phyloP scores from a whole-genome alignment of 164 flowering plant genomes.

The Sextonia rubra region DNA sequence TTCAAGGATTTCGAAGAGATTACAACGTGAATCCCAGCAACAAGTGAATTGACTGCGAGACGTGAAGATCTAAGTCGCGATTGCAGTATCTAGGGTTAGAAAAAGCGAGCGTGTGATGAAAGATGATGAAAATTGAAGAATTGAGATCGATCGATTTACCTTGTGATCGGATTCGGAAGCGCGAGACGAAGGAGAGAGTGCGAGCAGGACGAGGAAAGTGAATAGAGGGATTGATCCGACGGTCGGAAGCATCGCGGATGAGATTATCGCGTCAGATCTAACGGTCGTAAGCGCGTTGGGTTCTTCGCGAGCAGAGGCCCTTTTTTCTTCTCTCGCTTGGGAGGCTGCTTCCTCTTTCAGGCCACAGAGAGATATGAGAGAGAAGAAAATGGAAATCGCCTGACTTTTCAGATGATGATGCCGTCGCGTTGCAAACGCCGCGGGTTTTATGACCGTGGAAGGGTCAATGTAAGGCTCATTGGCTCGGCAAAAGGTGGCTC shows the following conservation, averaged over 20 bases:
- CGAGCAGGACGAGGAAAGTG: constrained; percentile 16
- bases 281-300: constrained; percentile 1
- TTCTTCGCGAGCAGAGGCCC: not conserved
- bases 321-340: too few relatives aligned
- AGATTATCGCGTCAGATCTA: not conserved
- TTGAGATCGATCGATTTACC: constrained; percentile 25
- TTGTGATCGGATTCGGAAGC: constrained; percentile 77
- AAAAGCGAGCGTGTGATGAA: too few relatives aligned
- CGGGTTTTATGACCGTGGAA: not conserved
- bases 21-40: not conserved
- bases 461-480: not conserved
- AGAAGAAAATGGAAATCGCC: not conserved
- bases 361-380: not conserved
- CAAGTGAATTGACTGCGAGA: not conserved
- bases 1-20: not conserved
- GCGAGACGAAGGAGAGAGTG: constrained; percentile 18
- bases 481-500: too few relatives aligned
- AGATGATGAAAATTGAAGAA: not conserved
- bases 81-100: not conserved
- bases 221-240: constrained; percentile 29
- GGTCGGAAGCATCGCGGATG: constrained; percentile 34
- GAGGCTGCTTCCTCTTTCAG: not conserved
- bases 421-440: not conserved
- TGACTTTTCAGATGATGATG: too few relatives aligned
- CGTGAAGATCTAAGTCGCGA: not conserved